Base-by-base conservation (phyloP, 2,329 filamentous ascomycete species). In the Elsinoe necatrix region DNA sequence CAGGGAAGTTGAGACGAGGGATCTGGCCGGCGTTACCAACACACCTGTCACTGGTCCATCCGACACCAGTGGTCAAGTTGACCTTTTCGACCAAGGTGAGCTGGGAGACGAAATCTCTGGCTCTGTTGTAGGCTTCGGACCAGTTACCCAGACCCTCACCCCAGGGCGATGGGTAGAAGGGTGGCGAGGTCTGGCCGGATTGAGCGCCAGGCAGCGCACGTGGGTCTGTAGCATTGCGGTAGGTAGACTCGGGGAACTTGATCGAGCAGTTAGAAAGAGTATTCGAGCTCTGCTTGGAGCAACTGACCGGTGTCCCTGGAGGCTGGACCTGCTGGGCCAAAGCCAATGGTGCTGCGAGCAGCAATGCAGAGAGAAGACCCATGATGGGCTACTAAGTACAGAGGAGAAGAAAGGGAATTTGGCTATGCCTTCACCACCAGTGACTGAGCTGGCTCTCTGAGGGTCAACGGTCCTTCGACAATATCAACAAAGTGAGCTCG, bases 31-130 rank as follows among this genome's bases (percentile, higher is more conserved):
- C 70, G 63, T 93, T 85, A 59, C 90, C 90, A 11, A 95, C 89
- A 64, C 89, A 93, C 61, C 80, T 77, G 60, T 87, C 87, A 51
- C 80, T 74, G 69, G 79, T 69, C 85, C 85, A 89, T 42, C 90
- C 90, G 61, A 86, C 81, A 69, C 92, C 92, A 0, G 91, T 96
- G 2, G 92, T 97, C 61, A 98, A 70, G 70, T 97, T 97, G 71
- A 97, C 89, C 75, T 95, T 96, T 71, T 96, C 91, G 9, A 83
- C 68, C 34, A 95, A 77, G 0, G 89, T 95, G 72, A 95, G 73
- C 68, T 90, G 83, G 8, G 85, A 86, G 45, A 96, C 89, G 65
- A 95, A 92, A 2, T 78, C 81, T 63, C 81, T 82, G 1, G 91
- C 91, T 69, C 86, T 84, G 18, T 72, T 74, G 63, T 95, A 91